Evolutionary conservation across 192 early-diverging fungal species (phyloP), one percentile per base, ranked within the genome.

Genomic region (Mortierella hygrophila): DNA sequence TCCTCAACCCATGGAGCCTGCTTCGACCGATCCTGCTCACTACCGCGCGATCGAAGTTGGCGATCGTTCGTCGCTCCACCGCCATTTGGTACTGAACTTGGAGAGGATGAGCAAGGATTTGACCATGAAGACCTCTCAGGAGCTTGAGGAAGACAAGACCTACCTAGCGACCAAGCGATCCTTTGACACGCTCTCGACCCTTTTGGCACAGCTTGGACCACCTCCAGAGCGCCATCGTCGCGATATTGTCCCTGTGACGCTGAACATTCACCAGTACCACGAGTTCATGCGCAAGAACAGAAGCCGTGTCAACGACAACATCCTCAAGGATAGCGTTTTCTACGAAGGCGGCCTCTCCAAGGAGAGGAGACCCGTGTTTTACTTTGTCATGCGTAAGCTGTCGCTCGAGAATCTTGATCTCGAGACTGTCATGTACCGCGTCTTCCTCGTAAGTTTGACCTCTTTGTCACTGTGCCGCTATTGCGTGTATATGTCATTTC

Each of bases 191-290:
- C 91, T 99, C 3, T 96, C 96, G 7, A 96, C 94, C 65, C 82
- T 99, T 37, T 85, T 99, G 70, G 94, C 96, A 23, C 96, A 96
- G 77, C 90, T 99, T 15, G 98, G 97, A n/a, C 94, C 96, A 55
- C 94, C 95, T 10, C 93, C 96, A 15, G 95, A 97, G 35, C 88
- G 85, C n/a, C 76, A 89, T 26, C 89, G 90, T n/a, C 90, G 89
- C 21, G 91, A 92, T 35, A 86, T 90, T 54, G 88, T 84, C 5
- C 84, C 84, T 35, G 84, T 86, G 6, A 88, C 82, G 2, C 32
- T 90, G 40, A 88, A 88, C 79, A 82, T 82, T 68, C 82, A 80
- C 38, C 80, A 80, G 26, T 89, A 90, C 60, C 93, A 92, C 70
- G 95, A 96, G 68, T 95, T 97, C 69, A 92, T 97, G 92, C 92